Evolutionary conservation across 495 filamentous ascomycete genomes (phyloP).

Genomic region (Trichoderma erinaceum): DNA sequence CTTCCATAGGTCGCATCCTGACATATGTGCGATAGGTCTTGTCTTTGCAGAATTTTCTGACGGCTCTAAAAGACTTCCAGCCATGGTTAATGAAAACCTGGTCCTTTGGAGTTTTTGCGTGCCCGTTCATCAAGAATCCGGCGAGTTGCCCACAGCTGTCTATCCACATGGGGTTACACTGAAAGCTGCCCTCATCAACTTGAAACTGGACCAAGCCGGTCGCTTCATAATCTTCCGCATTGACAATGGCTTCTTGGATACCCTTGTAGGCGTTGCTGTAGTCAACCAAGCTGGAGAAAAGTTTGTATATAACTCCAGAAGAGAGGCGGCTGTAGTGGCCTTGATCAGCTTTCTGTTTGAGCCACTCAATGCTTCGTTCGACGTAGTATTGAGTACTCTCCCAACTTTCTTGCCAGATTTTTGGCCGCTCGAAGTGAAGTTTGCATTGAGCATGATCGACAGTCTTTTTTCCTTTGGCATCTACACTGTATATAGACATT

Average conservation of each 20-base stretch:
- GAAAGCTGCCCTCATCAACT: constrained; percentile 47
- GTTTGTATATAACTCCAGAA: constrained; percentile 55
- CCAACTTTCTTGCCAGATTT: constrained; percentile 15
- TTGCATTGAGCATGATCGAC: constrained; percentile 30
- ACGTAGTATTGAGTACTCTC: constrained; percentile 25
- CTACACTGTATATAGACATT: not conserved
- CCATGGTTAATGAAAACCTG: constrained; percentile 60
- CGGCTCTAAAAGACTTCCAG: constrained; percentile 55
- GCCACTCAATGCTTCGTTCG: constrained; percentile 53
- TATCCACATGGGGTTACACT: constrained; percentile 57
- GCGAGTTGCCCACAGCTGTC: constrained; percentile 51
- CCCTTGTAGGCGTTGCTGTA: constrained; percentile 54
- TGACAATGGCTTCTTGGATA: constrained; percentile 56
- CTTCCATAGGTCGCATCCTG: constrained; percentile 51
- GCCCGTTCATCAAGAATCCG: constrained; percentile 65
- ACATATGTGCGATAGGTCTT: constrained; percentile 58
- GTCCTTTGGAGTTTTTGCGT: constrained; percentile 50
- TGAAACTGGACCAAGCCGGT: constrained; percentile 33
- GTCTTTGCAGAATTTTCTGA: constrained; percentile 46
- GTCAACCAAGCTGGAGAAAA: constrained; percentile 52
- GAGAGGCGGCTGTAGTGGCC: constrained; percentile 51
- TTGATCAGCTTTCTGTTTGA: constrained; percentile 53
- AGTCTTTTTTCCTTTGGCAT: not conserved
- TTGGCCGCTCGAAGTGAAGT: constrained; percentile 42
- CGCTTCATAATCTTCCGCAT: constrained; percentile 40